phyloP scores from a whole-genome alignment of 2,329 filamentous ascomycete genomes.

The Whalleya microplaca region DNA sequence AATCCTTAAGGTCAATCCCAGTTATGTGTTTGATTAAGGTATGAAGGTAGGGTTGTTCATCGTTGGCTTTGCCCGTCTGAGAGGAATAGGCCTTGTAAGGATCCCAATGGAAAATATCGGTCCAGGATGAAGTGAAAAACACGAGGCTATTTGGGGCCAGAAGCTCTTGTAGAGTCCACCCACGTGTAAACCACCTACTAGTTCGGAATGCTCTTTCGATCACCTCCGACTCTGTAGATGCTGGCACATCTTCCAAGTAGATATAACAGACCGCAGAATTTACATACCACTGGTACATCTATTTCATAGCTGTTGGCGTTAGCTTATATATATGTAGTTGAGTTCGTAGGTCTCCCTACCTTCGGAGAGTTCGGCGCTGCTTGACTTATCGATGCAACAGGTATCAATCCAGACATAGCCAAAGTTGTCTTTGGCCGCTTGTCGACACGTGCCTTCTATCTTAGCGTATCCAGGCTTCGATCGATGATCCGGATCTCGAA shows the following conservation, averaged over 20 bases:
- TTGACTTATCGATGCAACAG: slow-evolving; percentile 16
- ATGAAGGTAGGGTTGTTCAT: too few species aligned
- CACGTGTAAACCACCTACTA: slow-evolving; percentile 14
- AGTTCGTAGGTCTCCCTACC: background rate
- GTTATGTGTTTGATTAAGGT: background rate
- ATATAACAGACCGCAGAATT: slow-evolving; percentile 8
- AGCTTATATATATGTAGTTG: too few species aligned
- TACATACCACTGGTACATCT: slow-evolving; percentile 16
- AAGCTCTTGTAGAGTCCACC: slow-evolving; percentile 25
- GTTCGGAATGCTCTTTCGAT: background rate
- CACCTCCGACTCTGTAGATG: too few species aligned
- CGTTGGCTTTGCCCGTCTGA: too few species aligned
- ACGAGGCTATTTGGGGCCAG: slow-evolving; percentile 10
- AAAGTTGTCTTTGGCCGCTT: background rate
- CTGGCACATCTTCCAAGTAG: slow-evolving; percentile 10
- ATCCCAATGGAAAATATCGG: background rate
- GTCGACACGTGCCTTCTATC: background rate
- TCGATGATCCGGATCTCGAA: too few species aligned
- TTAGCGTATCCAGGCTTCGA: background rate
- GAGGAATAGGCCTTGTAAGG: too few species aligned
- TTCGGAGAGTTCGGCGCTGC: slow-evolving; percentile 14
- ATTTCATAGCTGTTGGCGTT: slow-evolving; percentile 3
- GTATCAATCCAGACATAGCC: slow-evolving; percentile 15
- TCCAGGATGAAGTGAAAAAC: too few species aligned
- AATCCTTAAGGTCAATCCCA: slow-evolving; percentile 2